Evolutionary conservation across 306 rosid genomes (phyloP), one percentile per base, ranked within the genome.

Genomic region (Corylus heterophylla): DNA sequence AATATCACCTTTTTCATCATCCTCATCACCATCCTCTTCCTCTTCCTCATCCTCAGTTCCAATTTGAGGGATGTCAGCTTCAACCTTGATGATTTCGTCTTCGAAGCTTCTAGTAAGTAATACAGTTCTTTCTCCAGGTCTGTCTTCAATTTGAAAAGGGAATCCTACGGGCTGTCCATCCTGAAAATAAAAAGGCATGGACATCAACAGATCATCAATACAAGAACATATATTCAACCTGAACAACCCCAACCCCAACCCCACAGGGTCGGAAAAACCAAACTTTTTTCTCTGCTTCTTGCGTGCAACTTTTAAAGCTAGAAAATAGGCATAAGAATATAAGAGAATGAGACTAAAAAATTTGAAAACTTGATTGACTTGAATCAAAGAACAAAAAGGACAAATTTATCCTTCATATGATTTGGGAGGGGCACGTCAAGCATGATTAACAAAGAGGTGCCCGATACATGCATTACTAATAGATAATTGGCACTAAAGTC

Each of bases 61-160:
- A 49, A 82, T 59, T 83, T 78, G 64, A 66, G 95, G 98, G 58
- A 87, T 76, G 86, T 92, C 97, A 74, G 87, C 98, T 72, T 85
- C 88, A 74, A 93, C 93, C 78, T 69, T 85, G 84, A 95, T 87
- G 59, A 64, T 80, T 85, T 95, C 99, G 71, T 88, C 94, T 10
- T 79, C 76, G 27, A 78, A 92, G 71, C 84, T 50, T 85, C 99
- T 86, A 47, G 76, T 83, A 14, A 95, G 93, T n/a, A 84, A 71
- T 73, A 95, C 69, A 61, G 93, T 95, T 85, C 94, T 88, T 80
- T 91, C 92, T 51, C 97, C 98, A 73, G 84, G 87, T 74, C 76
- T 89, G 85, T 91, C 96, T 78, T 89, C 87, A 63, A 95, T 93
- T 73, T 90, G 79, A 79, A 95, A 95, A 71, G 94, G 98, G 78